phyloP scores from a whole-genome alignment of 768 basidiomycete genomes.

The Termitomyces titanicus region DNA sequence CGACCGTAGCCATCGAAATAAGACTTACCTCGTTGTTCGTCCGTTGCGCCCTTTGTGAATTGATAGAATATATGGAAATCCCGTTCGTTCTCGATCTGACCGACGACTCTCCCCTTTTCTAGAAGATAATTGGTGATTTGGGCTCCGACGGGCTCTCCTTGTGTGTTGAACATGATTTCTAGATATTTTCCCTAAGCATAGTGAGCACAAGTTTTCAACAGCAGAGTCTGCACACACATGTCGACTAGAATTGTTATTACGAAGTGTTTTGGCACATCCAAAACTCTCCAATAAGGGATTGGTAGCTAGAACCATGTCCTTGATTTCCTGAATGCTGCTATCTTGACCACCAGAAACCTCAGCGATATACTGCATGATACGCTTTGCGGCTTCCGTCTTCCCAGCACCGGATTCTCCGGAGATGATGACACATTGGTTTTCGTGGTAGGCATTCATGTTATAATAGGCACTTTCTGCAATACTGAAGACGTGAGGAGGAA shows the following conservation, averaged over 20 bases:
- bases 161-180: slow-evolving; percentile 96
- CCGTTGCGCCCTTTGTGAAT: slow-evolving; percentile 92
- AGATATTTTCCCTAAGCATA: slow-evolving; percentile 87
- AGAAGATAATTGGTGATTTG: slow-evolving; percentile 98
- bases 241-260: slow-evolving; percentile 98
- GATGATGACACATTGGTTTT: slow-evolving; percentile 99
- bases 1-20: background rate
- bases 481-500: slow-evolving; percentile 95
- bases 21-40: slow-evolving; percentile 78
- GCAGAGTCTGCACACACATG: slow-evolving; percentile 61
- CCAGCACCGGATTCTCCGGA: slow-evolving; percentile 99
- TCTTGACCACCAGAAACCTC: slow-evolving; percentile 89
- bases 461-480: slow-evolving; percentile 98
- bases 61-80: slow-evolving; percentile 99
- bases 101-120: slow-evolving; percentile 95
- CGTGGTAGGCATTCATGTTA: slow-evolving; percentile 98
- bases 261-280: slow-evolving; percentile 96
- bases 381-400: slow-evolving; percentile 98
- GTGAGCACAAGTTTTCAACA: slow-evolving; percentile 14
- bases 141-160: slow-evolving; percentile 93
- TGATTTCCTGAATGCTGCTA: slow-evolving; percentile 93
- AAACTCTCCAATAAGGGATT: slow-evolving; percentile 98
- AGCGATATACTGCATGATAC: slow-evolving; percentile 99
- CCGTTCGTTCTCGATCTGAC: slow-evolving; percentile 93
- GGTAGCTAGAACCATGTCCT: slow-evolving; percentile 99